These are phyloP conservation scores for Alternaria sp. DNA, from an alignment of 2,329 filamentous ascomycete species.

Conservation along the genomic window DNA sequence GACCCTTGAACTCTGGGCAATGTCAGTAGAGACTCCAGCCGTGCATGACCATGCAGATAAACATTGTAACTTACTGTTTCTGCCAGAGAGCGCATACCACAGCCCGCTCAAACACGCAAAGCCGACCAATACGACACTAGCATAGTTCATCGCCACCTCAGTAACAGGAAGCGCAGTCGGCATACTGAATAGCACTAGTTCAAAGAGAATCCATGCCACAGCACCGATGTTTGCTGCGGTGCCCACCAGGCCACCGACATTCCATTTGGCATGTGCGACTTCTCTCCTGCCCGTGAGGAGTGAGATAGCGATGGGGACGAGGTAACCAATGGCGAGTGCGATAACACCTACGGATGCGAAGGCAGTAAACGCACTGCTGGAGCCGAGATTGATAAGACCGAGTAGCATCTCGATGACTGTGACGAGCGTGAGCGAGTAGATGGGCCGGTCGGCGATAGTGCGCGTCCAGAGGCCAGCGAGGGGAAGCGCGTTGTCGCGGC, in stretches of 20 bases:
- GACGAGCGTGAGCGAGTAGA: constrained; percentile 54
- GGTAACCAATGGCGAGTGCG: neutral
- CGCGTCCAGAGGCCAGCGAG: constrained; percentile 46
- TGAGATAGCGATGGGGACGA: neutral
- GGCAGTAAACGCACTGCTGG: neutral
- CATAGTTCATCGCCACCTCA: constrained; percentile 63
- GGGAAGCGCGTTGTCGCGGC: constrained; percentile 54
- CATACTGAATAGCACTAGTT: neutral
- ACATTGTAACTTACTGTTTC: constrained; percentile 3
- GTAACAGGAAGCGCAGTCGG: constrained; percentile 13
- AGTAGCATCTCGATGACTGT: neutral
- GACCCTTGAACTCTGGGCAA: neutral
- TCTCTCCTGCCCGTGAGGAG: neutral
- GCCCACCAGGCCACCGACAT: neutral
- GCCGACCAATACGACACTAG: constrained; percentile 61
- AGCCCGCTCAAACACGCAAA: constrained; percentile 44
- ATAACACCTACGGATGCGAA: neutral
- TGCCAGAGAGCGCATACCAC: constrained; percentile 3
- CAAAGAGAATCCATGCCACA: neutral
- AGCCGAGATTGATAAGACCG: neutral
- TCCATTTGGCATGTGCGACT: neutral
- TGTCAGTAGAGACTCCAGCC: neutral
- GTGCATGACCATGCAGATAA: neutral
- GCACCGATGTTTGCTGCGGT: neutral
- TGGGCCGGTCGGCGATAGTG: constrained; percentile 30